Conservation (phyloP, 106 monocot species). For the Dendrobium nobile region DNA sequence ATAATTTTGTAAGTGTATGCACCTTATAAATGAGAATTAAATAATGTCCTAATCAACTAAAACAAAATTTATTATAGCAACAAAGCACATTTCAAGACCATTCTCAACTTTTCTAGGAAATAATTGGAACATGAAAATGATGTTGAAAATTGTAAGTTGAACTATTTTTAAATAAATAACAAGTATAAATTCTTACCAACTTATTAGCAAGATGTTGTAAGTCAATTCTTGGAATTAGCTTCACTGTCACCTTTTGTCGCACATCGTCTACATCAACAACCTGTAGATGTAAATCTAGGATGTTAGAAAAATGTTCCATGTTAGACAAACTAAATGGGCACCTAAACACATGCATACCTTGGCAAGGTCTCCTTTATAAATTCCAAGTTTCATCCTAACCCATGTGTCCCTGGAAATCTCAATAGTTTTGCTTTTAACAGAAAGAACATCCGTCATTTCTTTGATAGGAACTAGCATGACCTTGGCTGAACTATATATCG, state of each 20-base stretch:
- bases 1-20: neutral
- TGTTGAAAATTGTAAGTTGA: neutral
- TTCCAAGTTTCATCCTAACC: constrained; percentile 94
- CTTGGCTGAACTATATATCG: constrained; percentile 70
- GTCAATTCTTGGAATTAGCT: constrained; percentile 93
- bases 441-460: constrained; percentile 99
- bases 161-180: neutral
- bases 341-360: constrained; percentile 33
- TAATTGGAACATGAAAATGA: neutral
- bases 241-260: constrained; percentile 83
- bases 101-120: neutral
- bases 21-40: neutral
- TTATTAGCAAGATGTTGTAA: constrained; percentile 82
- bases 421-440: constrained; percentile 92
- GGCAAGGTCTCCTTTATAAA: constrained; percentile 97
- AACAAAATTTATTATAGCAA: neutral
- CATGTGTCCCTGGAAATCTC: constrained; percentile 86
- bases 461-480: constrained; percentile 89
- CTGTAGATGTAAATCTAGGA: constrained; percentile 27
- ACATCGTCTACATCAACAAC: constrained; percentile 98
- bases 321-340: neutral
- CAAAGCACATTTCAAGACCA: neutral
- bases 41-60: neutral
- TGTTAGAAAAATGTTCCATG: neutral
- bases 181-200: constrained; percentile 34